These are phyloP conservation scores for Epichloe sp. DNA, from an alignment of 2,329 filamentous ascomycete species.

Conservation along the genomic window DNA sequence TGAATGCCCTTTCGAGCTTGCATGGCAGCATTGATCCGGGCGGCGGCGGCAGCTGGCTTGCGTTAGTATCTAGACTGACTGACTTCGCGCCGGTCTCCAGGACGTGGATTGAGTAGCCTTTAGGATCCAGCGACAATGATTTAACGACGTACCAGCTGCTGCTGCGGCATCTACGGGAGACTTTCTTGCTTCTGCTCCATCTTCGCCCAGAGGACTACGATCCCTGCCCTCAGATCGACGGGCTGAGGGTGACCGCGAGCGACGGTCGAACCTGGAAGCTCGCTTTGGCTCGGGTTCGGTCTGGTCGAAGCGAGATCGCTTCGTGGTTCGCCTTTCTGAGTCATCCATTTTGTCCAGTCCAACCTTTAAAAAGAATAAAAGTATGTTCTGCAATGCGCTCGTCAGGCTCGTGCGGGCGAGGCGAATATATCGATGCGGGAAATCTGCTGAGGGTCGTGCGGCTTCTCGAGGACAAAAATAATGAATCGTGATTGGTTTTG, in stretches of 20 bases:
- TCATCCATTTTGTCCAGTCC: conserved; percentile 46
- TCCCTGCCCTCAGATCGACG: conserved; percentile 61
- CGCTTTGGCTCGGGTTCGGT: conserved; percentile 69
- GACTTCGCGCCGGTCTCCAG: conserved; percentile 3
- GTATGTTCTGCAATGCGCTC: neutral
- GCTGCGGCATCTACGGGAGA: conserved; percentile 54
- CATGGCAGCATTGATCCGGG: conserved; percentile 71
- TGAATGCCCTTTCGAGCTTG: conserved; percentile 82
- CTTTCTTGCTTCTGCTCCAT: conserved; percentile 36
- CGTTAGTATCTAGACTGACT: conserved; percentile 11
- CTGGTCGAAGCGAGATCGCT: conserved; percentile 91
- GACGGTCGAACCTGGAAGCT: conserved; percentile 75
- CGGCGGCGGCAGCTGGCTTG: conserved; percentile 66
- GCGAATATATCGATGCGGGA: neutral
- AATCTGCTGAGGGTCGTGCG: neutral
- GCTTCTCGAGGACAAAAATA: neutral
- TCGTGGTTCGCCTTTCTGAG: conserved; percentile 55
- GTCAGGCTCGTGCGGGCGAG: neutral
- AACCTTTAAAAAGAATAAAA: neutral
- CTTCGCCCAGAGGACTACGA: conserved; percentile 58
- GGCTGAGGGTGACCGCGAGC: conserved; percentile 69
- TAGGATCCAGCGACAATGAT: neutral
- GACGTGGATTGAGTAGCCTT: neutral
- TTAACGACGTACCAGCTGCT: conserved; percentile 51
- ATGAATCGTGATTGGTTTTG: neutral